Base-by-base conservation (phyloP, 148 eudicot species). In the Fagopyrum tataricum region DNA sequence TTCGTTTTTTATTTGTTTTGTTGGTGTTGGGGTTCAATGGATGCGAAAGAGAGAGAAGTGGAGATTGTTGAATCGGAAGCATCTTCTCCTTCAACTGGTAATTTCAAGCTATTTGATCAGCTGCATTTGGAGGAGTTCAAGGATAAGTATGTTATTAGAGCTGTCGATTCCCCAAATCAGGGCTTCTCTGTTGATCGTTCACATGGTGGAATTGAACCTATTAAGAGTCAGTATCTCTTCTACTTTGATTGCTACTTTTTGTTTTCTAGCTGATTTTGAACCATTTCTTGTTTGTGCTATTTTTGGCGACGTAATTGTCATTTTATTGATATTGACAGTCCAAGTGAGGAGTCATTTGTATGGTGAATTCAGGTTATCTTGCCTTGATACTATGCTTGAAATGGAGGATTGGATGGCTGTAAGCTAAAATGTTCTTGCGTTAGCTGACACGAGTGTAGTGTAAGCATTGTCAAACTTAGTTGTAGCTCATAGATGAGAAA, bases 51-150 rank as follows among this genome's bases (percentile, higher is more conserved):
- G 31, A 74, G 42, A 70, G 78, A 78, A 71, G 17, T 81, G 47
- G 75, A 66, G 41, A 76, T 84, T 12, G 67, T 78, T 26, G 67
- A 74, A 69, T 76, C 68, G 0, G 80, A 76, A 67, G 17, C 79
- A 4, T 62, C 73, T 4, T 14, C 64, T 44, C 37, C 75, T 46
- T 37, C 83, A 14, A 12, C 76, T 40, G 73, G 24, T 44, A 77
- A 86, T 81, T 95, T 95, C 84, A 90, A 81, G 86, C 83, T 95
- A 42, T 82, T 81, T 76, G 80, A 82, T 62, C 79, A 82, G 76
- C 26, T 91, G 90, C 84, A 90, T 75, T 67, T 95, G 18, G 82
- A 79, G 9, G 96, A 91, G 75, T 91, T 82, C 69, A 62, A 74
- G 52, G 88, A 95, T 75, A 86, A 88, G 82, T 88, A 84, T 44